phyloP scores from a whole-genome alignment of 257 asterid genomes.

The Asclepias syriaca region DNA sequence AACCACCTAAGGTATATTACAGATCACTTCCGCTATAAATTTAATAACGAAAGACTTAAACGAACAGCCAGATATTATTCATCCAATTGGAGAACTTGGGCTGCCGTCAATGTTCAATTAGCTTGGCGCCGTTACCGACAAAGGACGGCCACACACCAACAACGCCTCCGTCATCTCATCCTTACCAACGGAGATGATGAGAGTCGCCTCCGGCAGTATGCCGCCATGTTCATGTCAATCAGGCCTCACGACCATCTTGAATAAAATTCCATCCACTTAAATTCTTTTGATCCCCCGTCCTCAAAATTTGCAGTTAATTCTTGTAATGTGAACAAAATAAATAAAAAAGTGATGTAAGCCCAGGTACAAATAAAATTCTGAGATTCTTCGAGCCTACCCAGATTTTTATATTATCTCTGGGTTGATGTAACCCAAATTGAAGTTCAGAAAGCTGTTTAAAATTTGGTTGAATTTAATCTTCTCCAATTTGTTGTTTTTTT shows the following conservation, averaged over 20 bases:
- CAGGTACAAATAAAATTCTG: too few species aligned
- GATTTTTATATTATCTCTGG: too few species aligned
- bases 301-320: too few species aligned
- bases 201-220: slow-evolving; percentile 66
- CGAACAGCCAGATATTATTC: slow-evolving; percentile 68
- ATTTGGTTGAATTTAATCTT: too few species aligned
- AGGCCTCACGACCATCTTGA: slow-evolving; percentile 96
- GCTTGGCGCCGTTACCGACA: slow-evolving; percentile 65
- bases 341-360: too few species aligned
- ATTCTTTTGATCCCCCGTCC: too few species aligned
- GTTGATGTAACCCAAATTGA: too few species aligned
- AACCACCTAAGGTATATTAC: slow-evolving; percentile 61
- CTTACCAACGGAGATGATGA: slow-evolving; percentile 35
- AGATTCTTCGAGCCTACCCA: too few species aligned
- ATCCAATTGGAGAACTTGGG: slow-evolving; percentile 96
- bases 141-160: slow-evolving; percentile 26
- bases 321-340: too few species aligned
- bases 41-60: slow-evolving; percentile 66
- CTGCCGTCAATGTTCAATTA: slow-evolving; percentile 76
- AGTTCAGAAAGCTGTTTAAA: too few species aligned
- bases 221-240: slow-evolving; percentile 78
- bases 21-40: slow-evolving; percentile 80
- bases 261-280: not conserved
- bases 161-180: slow-evolving; percentile 21
- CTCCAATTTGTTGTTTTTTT: too few species aligned